Evolutionary conservation across 441 rosid genomes (phyloP), one percentile per base, ranked within the genome.

Genomic region (Pelargonium cotyledonis): DNA sequence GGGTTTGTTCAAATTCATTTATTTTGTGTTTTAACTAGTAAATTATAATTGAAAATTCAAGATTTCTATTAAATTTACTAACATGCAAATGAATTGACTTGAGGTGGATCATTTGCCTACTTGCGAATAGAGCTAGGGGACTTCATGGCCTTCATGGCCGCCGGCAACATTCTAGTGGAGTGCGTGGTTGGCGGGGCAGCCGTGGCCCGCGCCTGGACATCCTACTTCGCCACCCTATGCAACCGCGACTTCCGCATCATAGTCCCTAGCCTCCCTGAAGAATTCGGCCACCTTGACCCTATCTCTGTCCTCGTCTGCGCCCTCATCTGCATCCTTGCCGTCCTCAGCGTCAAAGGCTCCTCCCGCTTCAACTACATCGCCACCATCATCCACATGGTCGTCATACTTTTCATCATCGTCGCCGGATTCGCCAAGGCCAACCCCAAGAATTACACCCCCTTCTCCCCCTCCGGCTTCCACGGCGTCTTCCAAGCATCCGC

Each of bases 91-190:
- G n/a, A n/a, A n/a, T n/a, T n/a, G n/a, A n/a, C n/a, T 14, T 75
- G 85, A 84, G 98, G 98, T 47, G 97, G 97, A 10, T 91, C 96
- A 19, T 91, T 89, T 68, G 97, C 94, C 6, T 91, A 89, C 77
- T 70, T 91, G 38, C 77, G 97, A 68, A 88, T 91, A 11, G 97
- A 91, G 80, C 82, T 92, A 1, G 96, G 97, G 11, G 97, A 92
- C 69, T 92, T 89, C 75, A 62, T 86, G 73, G 96, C 96, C 16
- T 91, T 88, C 83, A 80, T 91, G 0, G 91, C 92, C 0, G 96
- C 94, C 2, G 97, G 94, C 60, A 91, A 91, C 82, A 89, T 91
- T 44, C 81, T 89, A 31, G 75, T 89, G 2, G 92, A 89, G 76
- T 88, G 85, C 61, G 74, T 89, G 3, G 80, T 91, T 6, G 85